Conservation (phyloP, 2,329 filamentous ascomycete genomes). For the Dothistroma septosporum region DNA sequence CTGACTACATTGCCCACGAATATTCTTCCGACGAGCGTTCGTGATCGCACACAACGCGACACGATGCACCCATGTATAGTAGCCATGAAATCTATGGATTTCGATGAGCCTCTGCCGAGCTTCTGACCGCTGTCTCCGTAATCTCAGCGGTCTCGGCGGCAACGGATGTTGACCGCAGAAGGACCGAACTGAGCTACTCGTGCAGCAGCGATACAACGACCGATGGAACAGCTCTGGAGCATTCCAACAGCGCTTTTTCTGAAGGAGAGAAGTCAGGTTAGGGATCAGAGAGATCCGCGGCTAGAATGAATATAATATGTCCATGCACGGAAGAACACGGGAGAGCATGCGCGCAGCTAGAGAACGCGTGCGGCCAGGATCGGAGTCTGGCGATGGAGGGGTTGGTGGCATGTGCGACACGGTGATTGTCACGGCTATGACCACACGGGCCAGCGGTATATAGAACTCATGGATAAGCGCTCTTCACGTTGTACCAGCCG, state of each 20-base stretch:
- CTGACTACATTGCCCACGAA: not conserved
- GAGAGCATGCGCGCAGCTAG: not conserved
- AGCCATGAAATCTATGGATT: constrained; percentile 1
- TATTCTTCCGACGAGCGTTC: not conserved
- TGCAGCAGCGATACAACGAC: not conserved
- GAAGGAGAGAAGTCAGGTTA: constrained; percentile 13
- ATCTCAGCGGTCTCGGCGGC: constrained; percentile 15
- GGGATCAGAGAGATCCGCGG: constrained; percentile 9
- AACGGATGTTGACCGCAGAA: constrained; percentile 6
- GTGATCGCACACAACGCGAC: not conserved
- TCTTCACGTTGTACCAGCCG: not conserved
- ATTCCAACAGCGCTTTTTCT: constrained; percentile 1
- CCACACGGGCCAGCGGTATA: constrained; percentile 7
- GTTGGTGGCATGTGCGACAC: not conserved
- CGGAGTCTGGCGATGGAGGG: not conserved
- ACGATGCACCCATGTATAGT: not conserved
- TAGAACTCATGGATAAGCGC: constrained; percentile 1
- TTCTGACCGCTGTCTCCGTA: constrained; percentile 10
- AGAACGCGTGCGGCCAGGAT: not conserved
- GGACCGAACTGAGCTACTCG: constrained; percentile 16
- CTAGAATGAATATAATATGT: constrained; percentile 9
- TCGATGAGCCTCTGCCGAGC: constrained; percentile 13
- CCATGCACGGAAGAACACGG: not conserved
- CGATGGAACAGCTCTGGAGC: not conserved
- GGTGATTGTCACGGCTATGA: not conserved